These are phyloP conservation scores for Climacium dendroides DNA, from an alignment of 225 moss, liverwort and hornwort genomes.

Conservation along the genomic window DNA sequence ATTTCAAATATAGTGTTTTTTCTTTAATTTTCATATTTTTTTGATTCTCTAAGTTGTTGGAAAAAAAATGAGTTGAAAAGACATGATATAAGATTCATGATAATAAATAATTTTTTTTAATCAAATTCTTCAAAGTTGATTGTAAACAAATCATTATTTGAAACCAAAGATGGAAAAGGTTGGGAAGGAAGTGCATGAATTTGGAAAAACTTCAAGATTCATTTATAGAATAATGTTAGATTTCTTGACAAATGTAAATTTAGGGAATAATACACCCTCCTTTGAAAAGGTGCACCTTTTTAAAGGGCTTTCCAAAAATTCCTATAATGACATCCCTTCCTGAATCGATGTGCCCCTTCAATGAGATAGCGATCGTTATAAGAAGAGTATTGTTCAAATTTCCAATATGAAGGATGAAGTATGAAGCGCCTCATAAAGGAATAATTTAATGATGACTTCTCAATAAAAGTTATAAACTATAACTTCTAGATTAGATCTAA, in stretches of 20 bases:
- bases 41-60: background rate
- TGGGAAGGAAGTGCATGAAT: background rate
- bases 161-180: too few species aligned
- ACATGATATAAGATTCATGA: background rate
- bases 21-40: background rate
- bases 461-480: too few species aligned
- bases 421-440: accelerated
- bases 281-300: background rate
- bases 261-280: accelerated
- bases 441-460: background rate
- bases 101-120: too few species aligned
- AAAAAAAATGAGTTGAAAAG: background rate
- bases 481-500: background rate
- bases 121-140: background rate
- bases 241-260: background rate
- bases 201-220: background rate
- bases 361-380: background rate
- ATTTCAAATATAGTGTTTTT: background rate
- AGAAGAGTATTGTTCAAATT: background rate
- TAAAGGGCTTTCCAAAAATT: background rate
- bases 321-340: background rate
- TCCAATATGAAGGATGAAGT: background rate
- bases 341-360: background rate
- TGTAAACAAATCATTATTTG: background rate
- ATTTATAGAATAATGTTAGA: background rate